A percentile compares a stretch with the other conserved stretches of the same genome.
Conservation (phyloP, 345 rosid genomes). For the Trapa incisa region DNA sequence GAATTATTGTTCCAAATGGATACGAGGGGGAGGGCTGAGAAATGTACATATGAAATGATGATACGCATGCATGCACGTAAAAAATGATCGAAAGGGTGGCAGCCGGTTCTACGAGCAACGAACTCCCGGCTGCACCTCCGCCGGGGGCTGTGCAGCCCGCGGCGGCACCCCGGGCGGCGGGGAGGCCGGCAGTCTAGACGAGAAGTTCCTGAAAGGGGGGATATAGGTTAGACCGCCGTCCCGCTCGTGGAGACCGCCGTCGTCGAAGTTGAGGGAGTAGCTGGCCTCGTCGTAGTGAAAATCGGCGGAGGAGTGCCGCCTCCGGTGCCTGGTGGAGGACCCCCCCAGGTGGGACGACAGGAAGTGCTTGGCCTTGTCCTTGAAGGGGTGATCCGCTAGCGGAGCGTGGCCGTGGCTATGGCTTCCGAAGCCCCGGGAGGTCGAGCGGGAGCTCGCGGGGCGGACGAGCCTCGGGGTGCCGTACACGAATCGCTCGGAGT, state of each 20-base stretch:
- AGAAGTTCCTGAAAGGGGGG: conserved; percentile 9
- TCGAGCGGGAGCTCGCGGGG: not conserved
- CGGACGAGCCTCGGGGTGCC: conserved; percentile 10
- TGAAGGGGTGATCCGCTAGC: conserved; percentile 7
- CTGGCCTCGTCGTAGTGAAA: conserved; percentile 30
- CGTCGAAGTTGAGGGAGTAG: conserved; percentile 40
- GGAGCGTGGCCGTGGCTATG: not conserved
- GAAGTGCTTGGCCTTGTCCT: conserved; percentile 6
- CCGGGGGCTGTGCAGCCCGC: not conserved
- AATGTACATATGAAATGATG: not conserved
- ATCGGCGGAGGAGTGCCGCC: conserved; percentile 22
- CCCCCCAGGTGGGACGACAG: not conserved
- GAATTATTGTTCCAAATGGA: not conserved
- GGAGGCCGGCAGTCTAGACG: conserved; percentile 9
- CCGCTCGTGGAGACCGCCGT: conserved; percentile 8
- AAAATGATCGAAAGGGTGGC: not conserved
- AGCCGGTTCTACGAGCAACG: not conserved
- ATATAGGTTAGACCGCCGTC: not conserved
- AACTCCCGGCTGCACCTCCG: not conserved
- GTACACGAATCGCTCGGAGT: not conserved
- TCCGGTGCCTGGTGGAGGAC: conserved; percentile 10
- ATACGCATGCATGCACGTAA: not conserved
- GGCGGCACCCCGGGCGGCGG: conserved; percentile 4
- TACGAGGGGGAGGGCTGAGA: no score
- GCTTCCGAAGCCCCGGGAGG: no score